Evolutionary conservation across 202 grass and related monocot genomes (phyloP).

Genomic region (Setaria viridis): DNA sequence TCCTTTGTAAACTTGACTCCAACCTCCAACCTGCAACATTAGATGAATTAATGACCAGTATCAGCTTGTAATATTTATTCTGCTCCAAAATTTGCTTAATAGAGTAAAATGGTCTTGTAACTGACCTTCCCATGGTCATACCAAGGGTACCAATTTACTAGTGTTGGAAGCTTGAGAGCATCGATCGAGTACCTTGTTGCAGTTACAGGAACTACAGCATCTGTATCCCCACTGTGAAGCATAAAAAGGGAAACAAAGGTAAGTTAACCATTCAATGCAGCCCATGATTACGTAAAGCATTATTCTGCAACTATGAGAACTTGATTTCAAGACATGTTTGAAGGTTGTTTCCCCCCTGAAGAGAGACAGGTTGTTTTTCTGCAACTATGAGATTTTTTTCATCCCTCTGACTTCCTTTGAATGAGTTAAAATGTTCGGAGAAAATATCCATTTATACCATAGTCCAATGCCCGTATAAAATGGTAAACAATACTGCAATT

Average conservation of each 20-base stretch:
- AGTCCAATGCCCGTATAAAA: conserved; percentile 18
- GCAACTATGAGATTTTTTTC: background rate
- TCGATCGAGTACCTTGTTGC: conserved; percentile 93
- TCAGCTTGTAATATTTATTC: background rate
- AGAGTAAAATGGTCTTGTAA: conserved; percentile 8
- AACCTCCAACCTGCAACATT: conserved; percentile 84
- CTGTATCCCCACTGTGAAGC: conserved; percentile 80
- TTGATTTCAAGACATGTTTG: conserved; percentile 2
- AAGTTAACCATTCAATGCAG: background rate
- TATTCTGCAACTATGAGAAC: conserved; percentile 11
- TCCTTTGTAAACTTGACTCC: conserved; percentile 93
- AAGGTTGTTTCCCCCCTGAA: background rate
- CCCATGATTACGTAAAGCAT: background rate
- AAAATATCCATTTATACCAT: background rate
- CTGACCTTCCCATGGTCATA: conserved; percentile 83
- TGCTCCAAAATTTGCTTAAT: background rate
- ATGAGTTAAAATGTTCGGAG: background rate
- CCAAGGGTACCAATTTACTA: conserved; percentile 89
- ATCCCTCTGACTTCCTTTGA: background rate
- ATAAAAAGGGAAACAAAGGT: background rate
- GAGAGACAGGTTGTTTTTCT: background rate
- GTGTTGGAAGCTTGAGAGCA: conserved; percentile 77
- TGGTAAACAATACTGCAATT: background rate
- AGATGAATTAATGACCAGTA: background rate
- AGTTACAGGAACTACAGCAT: conserved; percentile 94